Percentiles rank a stretch among this genome's conserved stretches.
Conservation (phyloP, 78 protist genomes). For the Polysphondylium violaceum region DNA sequence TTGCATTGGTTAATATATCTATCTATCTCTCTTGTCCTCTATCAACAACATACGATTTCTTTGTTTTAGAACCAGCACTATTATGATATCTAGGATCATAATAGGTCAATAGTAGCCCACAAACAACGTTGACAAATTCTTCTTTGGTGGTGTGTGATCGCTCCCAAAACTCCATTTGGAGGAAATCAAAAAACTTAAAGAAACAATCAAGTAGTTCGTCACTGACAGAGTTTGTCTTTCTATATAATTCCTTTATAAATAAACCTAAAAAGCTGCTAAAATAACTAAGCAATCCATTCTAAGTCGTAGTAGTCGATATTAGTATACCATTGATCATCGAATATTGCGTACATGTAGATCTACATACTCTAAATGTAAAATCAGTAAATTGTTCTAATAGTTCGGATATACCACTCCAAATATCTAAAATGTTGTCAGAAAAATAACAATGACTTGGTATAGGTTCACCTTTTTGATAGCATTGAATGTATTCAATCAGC, state of each 20-base stretch:
- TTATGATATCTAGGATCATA: too few species aligned
- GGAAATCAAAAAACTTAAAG: not conserved
- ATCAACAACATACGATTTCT: too few species aligned
- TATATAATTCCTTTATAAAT: not conserved
- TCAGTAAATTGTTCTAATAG: constrained; percentile 15
- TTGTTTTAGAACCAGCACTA: too few species aligned
- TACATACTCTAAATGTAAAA: constrained; percentile 22
- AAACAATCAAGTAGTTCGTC: not conserved
- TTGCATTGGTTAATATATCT: too few species aligned
- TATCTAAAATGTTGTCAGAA: constrained; percentile 5
- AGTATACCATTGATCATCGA: not conserved
- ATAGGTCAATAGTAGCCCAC: too few species aligned
- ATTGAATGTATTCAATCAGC: not conserved
- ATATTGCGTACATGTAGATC: too few species aligned
- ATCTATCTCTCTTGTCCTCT: too few species aligned
- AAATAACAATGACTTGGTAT: constrained; percentile 3
- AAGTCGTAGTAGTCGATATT: not conserved
- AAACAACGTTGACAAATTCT: too few species aligned
- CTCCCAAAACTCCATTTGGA: too few species aligned
- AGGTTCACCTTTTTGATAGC: not conserved
- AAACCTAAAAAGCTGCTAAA: not conserved
- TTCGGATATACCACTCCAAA: constrained; percentile 44
- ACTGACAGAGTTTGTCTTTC: not conserved
- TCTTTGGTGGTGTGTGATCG: too few species aligned
- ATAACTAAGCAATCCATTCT: constrained; percentile 11